Evolutionary conservation across 768 basidiomycete species (phyloP), one percentile per base, ranked within the genome.

Genomic region (Xerocomus spinulosus): DNA sequence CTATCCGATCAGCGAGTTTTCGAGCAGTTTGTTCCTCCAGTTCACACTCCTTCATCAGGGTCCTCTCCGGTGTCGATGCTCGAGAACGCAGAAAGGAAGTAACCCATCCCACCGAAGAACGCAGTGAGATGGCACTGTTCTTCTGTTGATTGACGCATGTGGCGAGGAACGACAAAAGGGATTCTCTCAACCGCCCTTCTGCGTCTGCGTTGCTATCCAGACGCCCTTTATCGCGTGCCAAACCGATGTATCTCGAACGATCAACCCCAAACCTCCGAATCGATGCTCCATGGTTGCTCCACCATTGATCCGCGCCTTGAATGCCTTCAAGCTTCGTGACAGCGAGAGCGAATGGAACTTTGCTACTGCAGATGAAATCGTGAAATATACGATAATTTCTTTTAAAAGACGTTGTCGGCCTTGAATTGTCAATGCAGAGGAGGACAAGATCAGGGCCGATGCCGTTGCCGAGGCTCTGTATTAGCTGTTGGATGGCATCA

Each of bases 291-390:
- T 73, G 61, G 26, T 50, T 46, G 13, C 21, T 32, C 72, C 70
- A 68, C 75, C 75, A 75, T 35, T 53, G 54, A 17, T 65, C 55
- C 50, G 57, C 63, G 14, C 56, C 56, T 9, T 52, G 41, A 13
- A 62, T 44, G 37, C 51, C 58, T 32, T 59, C 55, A 0, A 70
- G 68, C 24, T 58, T 58, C n/a, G 62, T 69, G 38, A 67, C 52
- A 6, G 53, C 60, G 9, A 70, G 51, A 7, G 66, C 63, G 15
- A 61, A 56, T 2, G 67, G 49, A 55, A 64, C 59, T 36, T 54
- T 60, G 20, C 47, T 52, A 26, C 56, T 44, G 30, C 58, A 67
- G 24, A 69, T 49, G 37, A 58, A 46, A 30, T 63, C 45, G 51
- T 40, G 51, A 55, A 71, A 67, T 29, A 61, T 39, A 9, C 40